A percentile compares a stretch with the other conserved stretches of the same genome.
Conservation (phyloP, 2,329 filamentous ascomycete species). For the Neofusicoccum ribis region DNA sequence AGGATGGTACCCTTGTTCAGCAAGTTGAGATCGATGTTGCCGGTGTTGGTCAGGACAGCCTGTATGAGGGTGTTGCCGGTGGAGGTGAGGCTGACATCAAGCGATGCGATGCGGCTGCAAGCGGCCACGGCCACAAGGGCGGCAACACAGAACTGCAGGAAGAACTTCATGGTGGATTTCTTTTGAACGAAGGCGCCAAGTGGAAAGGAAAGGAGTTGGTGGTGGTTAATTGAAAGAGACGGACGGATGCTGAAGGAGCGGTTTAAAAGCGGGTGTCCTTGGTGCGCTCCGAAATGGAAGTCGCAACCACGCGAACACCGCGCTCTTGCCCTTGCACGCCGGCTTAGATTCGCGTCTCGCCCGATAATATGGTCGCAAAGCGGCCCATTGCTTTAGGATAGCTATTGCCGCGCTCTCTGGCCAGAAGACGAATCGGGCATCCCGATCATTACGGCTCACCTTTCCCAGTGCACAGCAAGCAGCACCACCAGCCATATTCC, state of each 20-base stretch:
- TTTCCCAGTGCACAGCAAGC: too few species aligned
- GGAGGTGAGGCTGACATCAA: slow-evolving; percentile 46
- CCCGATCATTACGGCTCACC: too few species aligned
- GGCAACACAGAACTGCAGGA: slow-evolving; percentile 20
- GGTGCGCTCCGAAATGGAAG: too few species aligned
- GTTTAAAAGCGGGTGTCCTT: too few species aligned
- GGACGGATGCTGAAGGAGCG: not conserved
- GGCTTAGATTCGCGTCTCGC: too few species aligned
- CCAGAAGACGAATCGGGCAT: too few species aligned
- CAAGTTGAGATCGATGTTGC: slow-evolving; percentile 51
- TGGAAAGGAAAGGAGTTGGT: not conserved
- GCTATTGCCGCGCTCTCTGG: too few species aligned
- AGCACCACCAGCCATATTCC: too few species aligned
- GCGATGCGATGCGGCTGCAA: slow-evolving; percentile 34
- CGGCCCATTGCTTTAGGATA: too few species aligned
- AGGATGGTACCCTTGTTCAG: slow-evolving; percentile 57
- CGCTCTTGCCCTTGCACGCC: too few species aligned
- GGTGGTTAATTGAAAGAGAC: not conserved
- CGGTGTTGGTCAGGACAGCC: slow-evolving; percentile 56
- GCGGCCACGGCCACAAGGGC: slow-evolving; percentile 25
- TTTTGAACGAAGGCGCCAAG: not conserved
- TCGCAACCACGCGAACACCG: not conserved
- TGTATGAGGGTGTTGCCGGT: slow-evolving; percentile 55
- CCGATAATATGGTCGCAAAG: too few species aligned
- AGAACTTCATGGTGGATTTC: slow-evolving; percentile 24